Base-by-base conservation (phyloP, 2,329 filamentous ascomycete species). In the Alternaria sp. region DNA sequence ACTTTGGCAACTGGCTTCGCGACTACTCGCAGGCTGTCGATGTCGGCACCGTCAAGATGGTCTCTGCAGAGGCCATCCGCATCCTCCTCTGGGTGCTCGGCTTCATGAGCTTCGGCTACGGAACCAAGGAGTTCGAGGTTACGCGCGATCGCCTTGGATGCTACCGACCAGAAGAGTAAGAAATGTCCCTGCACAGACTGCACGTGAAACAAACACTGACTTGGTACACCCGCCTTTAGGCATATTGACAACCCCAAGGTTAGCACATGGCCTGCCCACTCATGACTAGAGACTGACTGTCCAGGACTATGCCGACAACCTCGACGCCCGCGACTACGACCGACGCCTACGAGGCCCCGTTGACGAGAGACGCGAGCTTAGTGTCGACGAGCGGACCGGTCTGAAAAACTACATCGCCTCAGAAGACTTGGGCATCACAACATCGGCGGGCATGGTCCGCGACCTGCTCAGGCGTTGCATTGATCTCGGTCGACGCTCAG, bases 21-120 rank as follows among this genome's bases (percentile, higher is more conserved):
- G 94, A 97, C 80, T 97, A 97, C 81, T 95, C 92, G 54, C 94
- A 97, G 80, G 94, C 93, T 63, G 92, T 97, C 71, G 94, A 97
- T 78, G 92, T 97, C 51, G 94, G 93, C 63, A 96, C 93, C 4
- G 88, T 97, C 81, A 97, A 97, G 82, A 87, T 90, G 71, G 93
- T 97, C 65, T 94, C 92, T 57, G 90, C 92, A 53, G 93, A 97
- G 80, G 93, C 93, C 60, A 97, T 97, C 74, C 90, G 94, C 34
- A 91, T 97, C 50, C 83, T 97, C 14, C 87, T 97, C 57, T 97
- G 92, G 85, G 88, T 97, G 46, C 85, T 97, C 43, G 93, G 92
- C 16, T 97, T 97, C 84, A 85, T 97, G 83, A 94, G 86, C 69
- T 95, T 95, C 78, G 92, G 92, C 70, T 94, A 89, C 73, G 92